Evolutionary conservation across 2,329 filamentous ascomycete species (phyloP), one percentile per base, ranked within the genome.

Genomic region (Neonectria neomacrospora): DNA sequence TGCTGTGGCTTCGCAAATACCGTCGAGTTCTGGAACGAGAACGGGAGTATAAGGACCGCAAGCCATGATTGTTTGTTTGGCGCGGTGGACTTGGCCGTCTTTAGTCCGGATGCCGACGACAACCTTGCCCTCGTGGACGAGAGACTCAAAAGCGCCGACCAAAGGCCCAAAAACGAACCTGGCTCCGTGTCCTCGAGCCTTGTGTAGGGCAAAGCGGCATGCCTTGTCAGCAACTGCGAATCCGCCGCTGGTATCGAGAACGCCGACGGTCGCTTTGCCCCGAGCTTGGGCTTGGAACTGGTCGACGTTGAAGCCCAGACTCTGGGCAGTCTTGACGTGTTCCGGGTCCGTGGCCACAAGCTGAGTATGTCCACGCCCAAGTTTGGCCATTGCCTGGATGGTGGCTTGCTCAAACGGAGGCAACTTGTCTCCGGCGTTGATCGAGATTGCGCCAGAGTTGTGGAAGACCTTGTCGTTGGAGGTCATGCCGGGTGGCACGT

Each of bases 211-310:
- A 54, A 79, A 81, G 0, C 73, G 73, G 58, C 83, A 85, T 0
- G 81, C 81, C 58, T 81, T 82, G 58, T 83, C 80, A 0, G 83
- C 83, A 16, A 78, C 67, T 2, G 78, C 78, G 26, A 81, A 77
- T 3, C 84, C 84, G 14, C 81, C 83, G 0, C 77, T 80, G 1
- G 77, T 79, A 54, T 86, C 83, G 0, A 85, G 73, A 1, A 83
- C 76, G 0, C 80, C 83, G 4, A 76, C 63, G 16, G 59, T 68
- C 5, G 58, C 16, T 26, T 54, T 59, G 9, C 63, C 58, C 1
- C 61, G 44, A 63, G 28, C 74, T 69, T 20, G 71, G 65, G 61
- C 68, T 50, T 50, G 70, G 48, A 61, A 84, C 81, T 0, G 81
- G 76, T 61, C 81, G 74, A 82, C 67, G 5, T 72, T 75, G 51